Evolutionary conservation across 768 basidiomycete species (phyloP).

Genomic region (Solioccasus polychromus): DNA sequence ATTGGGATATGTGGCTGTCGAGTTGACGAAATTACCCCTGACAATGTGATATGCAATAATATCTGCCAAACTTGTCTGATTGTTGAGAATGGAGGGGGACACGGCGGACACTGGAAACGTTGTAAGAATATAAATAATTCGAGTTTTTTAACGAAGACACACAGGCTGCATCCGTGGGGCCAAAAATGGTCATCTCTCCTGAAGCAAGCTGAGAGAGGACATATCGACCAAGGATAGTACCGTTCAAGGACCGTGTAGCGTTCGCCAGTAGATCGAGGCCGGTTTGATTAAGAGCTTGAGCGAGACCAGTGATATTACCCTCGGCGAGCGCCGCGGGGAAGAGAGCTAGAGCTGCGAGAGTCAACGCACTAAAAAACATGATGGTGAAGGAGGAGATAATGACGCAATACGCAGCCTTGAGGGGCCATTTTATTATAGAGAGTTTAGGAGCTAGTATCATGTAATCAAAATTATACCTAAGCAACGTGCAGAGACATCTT

Average conservation of each 20-base stretch:
- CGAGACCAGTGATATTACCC: constrained; percentile 32
- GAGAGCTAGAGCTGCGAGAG: constrained; percentile 19
- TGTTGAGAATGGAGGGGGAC: constrained; percentile 17
- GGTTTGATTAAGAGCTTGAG: constrained; percentile 35
- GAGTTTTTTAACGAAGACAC: constrained; percentile 14
- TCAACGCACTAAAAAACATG: constrained; percentile 17
- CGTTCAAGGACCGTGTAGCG: constrained; percentile 40
- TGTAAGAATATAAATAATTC: constrained; percentile 4
- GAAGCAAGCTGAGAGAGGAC: constrained; percentile 43
- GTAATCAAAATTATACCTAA: too few relatives aligned
- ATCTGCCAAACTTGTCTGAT: constrained; percentile 40
- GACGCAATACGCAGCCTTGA: constrained; percentile 30
- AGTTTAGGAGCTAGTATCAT: too few relatives aligned
- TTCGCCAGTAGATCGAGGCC: constrained; percentile 44
- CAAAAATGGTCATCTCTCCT: constrained; percentile 53
- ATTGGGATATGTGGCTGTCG: constrained; percentile 47
- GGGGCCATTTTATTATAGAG: too few relatives aligned
- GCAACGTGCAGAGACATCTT: too few relatives aligned
- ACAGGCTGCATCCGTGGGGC: constrained; percentile 57
- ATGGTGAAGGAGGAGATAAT: constrained; percentile 7
- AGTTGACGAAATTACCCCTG: constrained; percentile 45
- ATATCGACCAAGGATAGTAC: constrained; percentile 39
- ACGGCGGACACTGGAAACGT: constrained; percentile 4
- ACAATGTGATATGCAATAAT: constrained; percentile 58
- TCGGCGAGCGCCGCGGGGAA: constrained; percentile 30